These are phyloP conservation scores for Fomitopsis betulina DNA, from an alignment of 1,284 basidiomycete species.

Conservation along the genomic window DNA sequence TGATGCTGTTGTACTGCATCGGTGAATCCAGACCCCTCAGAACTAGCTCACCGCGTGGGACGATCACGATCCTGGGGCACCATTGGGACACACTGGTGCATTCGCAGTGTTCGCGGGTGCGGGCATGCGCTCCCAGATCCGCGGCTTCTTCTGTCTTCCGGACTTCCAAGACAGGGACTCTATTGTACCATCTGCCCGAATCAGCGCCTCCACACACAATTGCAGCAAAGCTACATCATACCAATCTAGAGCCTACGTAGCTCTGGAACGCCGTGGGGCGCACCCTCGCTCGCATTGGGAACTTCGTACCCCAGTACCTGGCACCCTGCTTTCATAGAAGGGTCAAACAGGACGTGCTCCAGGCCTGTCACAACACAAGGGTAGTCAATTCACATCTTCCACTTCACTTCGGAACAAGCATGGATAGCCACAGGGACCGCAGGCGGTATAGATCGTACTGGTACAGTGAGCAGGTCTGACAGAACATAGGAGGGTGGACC, in stretches of 20 bases:
- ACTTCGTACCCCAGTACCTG: neutral
- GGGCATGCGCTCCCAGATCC: slow-evolving; percentile 2
- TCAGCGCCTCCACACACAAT: neutral
- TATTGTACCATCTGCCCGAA: neutral
- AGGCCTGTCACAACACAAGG: neutral
- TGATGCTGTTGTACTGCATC: neutral
- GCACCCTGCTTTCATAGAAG: neutral
- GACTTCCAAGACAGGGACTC: slow-evolving; percentile 1
- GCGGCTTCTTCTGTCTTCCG: slow-evolving; percentile 3
- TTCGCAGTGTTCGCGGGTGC: slow-evolving; percentile 3
- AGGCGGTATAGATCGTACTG: neutral
- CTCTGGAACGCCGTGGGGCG: neutral
- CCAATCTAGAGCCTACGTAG: neutral
- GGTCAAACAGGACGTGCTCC: neutral
- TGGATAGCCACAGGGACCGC: neutral
- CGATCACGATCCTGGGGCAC: neutral
- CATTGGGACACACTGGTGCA: slow-evolving; percentile 1
- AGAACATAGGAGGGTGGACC: neutral
- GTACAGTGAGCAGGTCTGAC: neutral
- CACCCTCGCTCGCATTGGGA: neutral
- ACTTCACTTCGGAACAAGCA: neutral
- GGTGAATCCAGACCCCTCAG: neutral
- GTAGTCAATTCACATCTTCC: neutral
- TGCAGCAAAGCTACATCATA: neutral
- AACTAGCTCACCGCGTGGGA: neutral